Evolutionary conservation across 768 basidiomycete species (phyloP).

Genomic region (Coprinopsis marcescibilis): DNA sequence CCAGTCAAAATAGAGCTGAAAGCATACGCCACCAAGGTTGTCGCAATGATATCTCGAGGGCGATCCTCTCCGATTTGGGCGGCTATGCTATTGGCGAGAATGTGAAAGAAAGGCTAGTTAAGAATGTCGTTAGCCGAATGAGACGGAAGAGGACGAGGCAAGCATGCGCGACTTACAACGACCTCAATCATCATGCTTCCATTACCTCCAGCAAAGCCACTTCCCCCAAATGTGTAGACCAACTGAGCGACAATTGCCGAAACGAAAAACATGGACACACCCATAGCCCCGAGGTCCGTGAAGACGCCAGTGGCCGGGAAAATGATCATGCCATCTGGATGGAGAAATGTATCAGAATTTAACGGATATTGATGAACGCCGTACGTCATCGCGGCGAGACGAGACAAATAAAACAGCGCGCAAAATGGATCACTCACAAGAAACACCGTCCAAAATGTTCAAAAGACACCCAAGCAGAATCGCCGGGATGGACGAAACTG

Average conservation of each 20-base stretch:
- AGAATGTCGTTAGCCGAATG: no score
- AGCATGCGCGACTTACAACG: constrained; percentile 51
- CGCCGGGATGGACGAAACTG: constrained; percentile 61
- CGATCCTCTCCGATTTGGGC: constrained; percentile 64
- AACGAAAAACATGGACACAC: constrained; percentile 94
- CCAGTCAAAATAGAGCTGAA: constrained; percentile 86
- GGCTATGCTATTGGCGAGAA: constrained; percentile 76
- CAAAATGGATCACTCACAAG: constrained; percentile 60
- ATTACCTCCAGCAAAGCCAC: constrained; percentile 84
- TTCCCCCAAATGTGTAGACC: constrained; percentile 81
- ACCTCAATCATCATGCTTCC: constrained; percentile 99
- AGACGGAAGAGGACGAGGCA: neutral
- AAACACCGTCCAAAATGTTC: constrained; percentile 91
- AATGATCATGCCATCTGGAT: constrained; percentile 86
- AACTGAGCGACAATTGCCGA: constrained; percentile 80
- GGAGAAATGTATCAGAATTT: neutral
- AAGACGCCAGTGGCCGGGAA: constrained; percentile 86
- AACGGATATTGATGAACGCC: no score
- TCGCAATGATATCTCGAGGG: constrained; percentile 74
- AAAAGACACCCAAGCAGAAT: constrained; percentile 79
- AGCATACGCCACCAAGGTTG: constrained; percentile 85
- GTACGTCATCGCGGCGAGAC: no score
- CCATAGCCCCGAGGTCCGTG: constrained; percentile 73
- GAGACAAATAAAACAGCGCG: no score
- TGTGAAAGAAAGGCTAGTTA: constrained; percentile 95